Evolutionary conservation across 805 yeast genomes (phyloP), one percentile per base, ranked within the genome.

Genomic region (Myxozyma udenii): DNA sequence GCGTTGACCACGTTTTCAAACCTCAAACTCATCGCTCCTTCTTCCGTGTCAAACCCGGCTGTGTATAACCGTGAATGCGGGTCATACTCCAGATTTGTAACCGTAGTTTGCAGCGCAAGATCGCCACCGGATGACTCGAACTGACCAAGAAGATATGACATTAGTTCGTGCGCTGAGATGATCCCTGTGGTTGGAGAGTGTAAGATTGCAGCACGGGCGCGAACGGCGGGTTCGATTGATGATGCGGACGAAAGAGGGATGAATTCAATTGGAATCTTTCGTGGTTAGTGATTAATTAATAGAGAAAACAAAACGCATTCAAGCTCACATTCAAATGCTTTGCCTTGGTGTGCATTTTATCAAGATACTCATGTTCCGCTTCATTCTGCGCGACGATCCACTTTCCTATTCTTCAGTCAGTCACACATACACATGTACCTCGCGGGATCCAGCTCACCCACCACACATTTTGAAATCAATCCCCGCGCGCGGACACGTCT

Each of bases 311-410:
- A 14, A 46, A 3, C 16, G 9, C 4, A 26, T 23, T 11, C n/a
- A 18, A 35, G 33, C 22, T 39, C 44, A 61, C 81, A 0, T 78
- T 81, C 9, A 85, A 65, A 2, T 64, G 66, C 42, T 66, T 56
- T 3, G 87, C 77, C 45, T 76, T 78, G 7, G 67, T 67, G 58
- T 77, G 75, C 55, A 89, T 62, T 22, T 69, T 66, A 37, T 79
- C 77, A 38, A 89, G 71, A 62, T 78, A 80, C 24, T 80, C 80
- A 36, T 71, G 74, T 62, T 89, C 90, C 0, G 55, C 55, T 21
- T 80, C 87, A 44, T 74, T 74, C 64, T 88, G 95, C 0, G 96
- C 96, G 14, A 89, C 89, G 2, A 89, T 69, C 89, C 95, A 85
- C 65, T 89, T 73, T 16, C 76, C 64, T 61, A 25, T 19, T 7